Conservation (phyloP, 345 rosid genomes). For the Balakata baccata region DNA sequence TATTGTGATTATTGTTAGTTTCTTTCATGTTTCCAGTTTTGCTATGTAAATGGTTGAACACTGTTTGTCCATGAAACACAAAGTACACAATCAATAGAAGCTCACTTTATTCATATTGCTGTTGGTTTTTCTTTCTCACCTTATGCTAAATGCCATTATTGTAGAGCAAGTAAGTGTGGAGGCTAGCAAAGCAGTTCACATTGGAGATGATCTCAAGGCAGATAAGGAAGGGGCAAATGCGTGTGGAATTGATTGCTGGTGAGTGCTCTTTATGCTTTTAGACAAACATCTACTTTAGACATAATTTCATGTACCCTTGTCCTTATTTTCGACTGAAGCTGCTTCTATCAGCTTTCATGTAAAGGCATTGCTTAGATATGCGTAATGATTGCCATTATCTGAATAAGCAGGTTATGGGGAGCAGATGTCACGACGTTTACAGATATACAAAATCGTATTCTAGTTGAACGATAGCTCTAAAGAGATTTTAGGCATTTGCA, state of each 20-base stretch:
- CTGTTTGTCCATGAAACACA: too few relatives aligned
- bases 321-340: background rate
- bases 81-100: too few relatives aligned
- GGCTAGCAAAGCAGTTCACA: constrained; percentile 60
- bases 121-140: too few relatives aligned
- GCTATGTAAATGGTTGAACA: too few relatives aligned
- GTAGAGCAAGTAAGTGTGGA: constrained; percentile 54
- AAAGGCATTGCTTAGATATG: too few relatives aligned
- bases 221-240: constrained; percentile 75
- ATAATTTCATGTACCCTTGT: too few relatives aligned
- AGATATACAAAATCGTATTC: constrained; percentile 51
- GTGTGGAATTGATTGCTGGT: constrained; percentile 80
- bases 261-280: constrained; percentile 11
- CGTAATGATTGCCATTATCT: background rate
- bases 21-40: too few relatives aligned
- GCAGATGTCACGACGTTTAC: constrained; percentile 61
- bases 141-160: constrained; percentile 1
- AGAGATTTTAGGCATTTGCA: background rate
- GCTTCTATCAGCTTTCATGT: background rate
- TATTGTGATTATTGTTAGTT: too few relatives aligned
- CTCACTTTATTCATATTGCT: too few relatives aligned
- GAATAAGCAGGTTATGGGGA: constrained; percentile 73
- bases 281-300: background rate
- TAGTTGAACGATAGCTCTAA: constrained; percentile 27
- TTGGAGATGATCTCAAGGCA: constrained; percentile 74